Evolutionary conservation across 2,329 filamentous ascomycete genomes (phyloP), one percentile per base, ranked within the genome.

Genomic region (Claviceps sp.): DNA sequence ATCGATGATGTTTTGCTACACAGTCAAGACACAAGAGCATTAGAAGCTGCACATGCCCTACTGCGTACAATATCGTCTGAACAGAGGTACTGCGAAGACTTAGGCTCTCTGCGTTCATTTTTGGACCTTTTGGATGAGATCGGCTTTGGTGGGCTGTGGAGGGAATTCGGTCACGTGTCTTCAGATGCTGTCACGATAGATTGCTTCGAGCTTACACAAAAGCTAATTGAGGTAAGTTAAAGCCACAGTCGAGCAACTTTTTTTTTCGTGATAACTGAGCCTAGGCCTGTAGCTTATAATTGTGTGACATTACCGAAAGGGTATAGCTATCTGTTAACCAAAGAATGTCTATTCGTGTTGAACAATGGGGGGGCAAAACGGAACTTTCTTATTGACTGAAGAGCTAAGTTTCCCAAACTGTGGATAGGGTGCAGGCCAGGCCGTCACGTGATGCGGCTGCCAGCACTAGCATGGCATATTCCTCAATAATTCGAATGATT

Each of bases 131-230:
- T 85, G 8, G 74, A 79, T 39, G 74, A 77, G 2, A 75, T 80
- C 62, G 82, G 82, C 1, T 84, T 85, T 54, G 72, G 75, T 8
- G 82, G 82, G 0, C 66, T 86, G 2, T 84, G 79, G 79, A 72
- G 74, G 23, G 73, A 73, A 5, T 77, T 75, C 53, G 76, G 75
- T 1, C 73, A 77, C 50, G 73, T 68, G 37, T 70, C 72, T 16
- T 65, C 66, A 36, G 71, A 74, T 45, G 74, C 76, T 11, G 69
- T 72, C 11, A 75, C 77, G 55, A 71, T 68, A 50, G 71, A 75
- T 56, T 77, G 75, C 58, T 74, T 79, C 51, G 65, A 67, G 45
- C 62, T 81, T 45, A 82, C 77, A 2, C 78, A 80, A 60, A 78
- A 75, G 62, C 67, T 83, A 37, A 82, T 82, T 56, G 77, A 81